Conservation (phyloP, 805 yeast species). For the Candida ortonii region DNA sequence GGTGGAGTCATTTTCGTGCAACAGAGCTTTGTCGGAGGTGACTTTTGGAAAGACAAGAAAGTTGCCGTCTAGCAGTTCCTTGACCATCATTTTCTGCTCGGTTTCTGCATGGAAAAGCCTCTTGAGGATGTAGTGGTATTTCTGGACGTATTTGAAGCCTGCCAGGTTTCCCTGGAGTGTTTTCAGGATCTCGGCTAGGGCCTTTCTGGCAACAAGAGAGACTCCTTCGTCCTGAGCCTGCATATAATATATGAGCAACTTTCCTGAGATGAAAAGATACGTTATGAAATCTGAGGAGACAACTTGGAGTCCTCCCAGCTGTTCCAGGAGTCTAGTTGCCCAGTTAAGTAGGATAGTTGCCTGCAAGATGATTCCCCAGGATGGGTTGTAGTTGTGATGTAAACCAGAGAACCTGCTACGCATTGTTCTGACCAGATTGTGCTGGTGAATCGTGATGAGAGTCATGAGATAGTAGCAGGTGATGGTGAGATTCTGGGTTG, state of each 20-base stretch:
- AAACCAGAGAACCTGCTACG: too few relatives aligned
- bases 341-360: constrained; percentile 11
- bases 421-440: too few relatives aligned
- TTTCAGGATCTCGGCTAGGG: constrained; percentile 3
- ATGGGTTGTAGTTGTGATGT: constrained; percentile 10
- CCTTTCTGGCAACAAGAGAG: constrained; percentile 3
- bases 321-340: constrained; percentile 7
- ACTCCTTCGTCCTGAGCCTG: constrained; percentile 5
- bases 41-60: too few relatives aligned
- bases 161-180: constrained; percentile 3
- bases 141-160: constrained; percentile 7
- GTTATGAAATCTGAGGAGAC: constrained; percentile 4
- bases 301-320: constrained; percentile 3
- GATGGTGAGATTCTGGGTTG: constrained; percentile 4
- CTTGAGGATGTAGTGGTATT: constrained; percentile 7
- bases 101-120: constrained; percentile 5
- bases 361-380: constrained; percentile 22
- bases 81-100: constrained; percentile 5
- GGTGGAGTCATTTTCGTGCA: too few relatives aligned
- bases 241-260: constrained; percentile 12
- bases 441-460: constrained; percentile 10
- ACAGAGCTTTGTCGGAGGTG: too few relatives aligned
- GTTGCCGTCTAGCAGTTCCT: too few relatives aligned
- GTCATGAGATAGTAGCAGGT: constrained; percentile 6
- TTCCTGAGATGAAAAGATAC: constrained; percentile 13